These are phyloP conservation scores for Rhizopogon vesiculosus DNA, from an alignment of 768 basidiomycete species.

Conservation along the genomic window DNA sequence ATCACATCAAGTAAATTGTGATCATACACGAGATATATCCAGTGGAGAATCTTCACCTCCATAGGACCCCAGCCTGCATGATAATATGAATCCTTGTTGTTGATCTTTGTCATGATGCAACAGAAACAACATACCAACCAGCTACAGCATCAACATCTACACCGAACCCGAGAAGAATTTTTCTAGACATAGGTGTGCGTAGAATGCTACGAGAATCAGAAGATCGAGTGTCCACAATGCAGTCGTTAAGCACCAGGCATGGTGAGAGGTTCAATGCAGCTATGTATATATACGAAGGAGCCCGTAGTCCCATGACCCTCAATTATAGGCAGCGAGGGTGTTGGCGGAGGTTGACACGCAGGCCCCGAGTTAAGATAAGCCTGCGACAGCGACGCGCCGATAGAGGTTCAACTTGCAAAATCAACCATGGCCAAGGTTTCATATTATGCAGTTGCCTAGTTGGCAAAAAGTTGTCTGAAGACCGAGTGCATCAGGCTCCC, in stretches of 20 bases:
- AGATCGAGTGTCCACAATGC: neutral
- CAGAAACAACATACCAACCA: slow-evolving; percentile 48
- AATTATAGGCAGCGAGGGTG: neutral
- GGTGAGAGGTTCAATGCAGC: neutral
- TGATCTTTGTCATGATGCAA: neutral
- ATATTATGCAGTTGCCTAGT: neutral
- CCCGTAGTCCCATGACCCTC: neutral
- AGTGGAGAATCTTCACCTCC: slow-evolving; percentile 69
- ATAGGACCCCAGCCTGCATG: slow-evolving; percentile 60
- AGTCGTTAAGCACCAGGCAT: neutral
- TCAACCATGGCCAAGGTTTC: no score
- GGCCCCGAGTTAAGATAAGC: neutral
- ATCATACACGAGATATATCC: slow-evolving; percentile 57
- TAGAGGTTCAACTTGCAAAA: neutral
- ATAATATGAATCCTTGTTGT: neutral
- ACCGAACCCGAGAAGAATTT: slow-evolving; percentile 56
- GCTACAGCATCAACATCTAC: slow-evolving; percentile 77
- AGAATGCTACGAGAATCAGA: neutral
- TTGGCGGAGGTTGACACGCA: neutral
- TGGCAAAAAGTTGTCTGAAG: no score
- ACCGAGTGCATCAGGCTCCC: no score
- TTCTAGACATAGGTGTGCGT: slow-evolving; percentile 40
- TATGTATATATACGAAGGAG: neutral
- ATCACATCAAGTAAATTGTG: neutral
- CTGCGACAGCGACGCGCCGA: neutral